A percentile compares a stretch with the other conserved stretches of the same genome.
phyloP scores from a whole-genome alignment of 169 alveolate species.

The Cryptosporidium parvum region DNA sequence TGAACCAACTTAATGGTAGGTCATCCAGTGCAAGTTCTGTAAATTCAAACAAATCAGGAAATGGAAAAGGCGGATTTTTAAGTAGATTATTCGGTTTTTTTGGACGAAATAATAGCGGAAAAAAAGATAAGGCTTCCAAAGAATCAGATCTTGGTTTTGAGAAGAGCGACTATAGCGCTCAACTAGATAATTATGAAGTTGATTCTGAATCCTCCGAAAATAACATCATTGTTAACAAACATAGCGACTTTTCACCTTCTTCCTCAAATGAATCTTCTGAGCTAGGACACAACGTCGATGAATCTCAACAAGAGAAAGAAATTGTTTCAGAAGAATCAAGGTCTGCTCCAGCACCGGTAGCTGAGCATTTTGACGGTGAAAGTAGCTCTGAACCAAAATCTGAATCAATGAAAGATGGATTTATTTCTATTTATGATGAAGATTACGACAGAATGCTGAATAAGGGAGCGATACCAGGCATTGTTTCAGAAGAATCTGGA shows the following conservation, averaged over 20 bases:
- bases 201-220: neutral
- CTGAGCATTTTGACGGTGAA: neutral
- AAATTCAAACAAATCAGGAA: neutral
- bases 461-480: neutral
- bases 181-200: neutral
- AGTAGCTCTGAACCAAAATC: neutral
- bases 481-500: neutral
- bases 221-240: neutral
- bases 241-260: neutral
- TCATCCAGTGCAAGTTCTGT: neutral
- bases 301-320: neutral
- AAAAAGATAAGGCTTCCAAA: neutral
- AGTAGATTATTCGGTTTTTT: neutral
- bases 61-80: neutral
- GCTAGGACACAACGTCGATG: neutral
- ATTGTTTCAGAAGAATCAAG: neutral
- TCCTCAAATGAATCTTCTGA: neutral
- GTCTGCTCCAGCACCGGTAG: constrained; percentile 5
- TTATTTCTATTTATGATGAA: constrained; percentile 13
- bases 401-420: neutral
- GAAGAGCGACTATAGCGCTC: neutral
- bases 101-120: neutral
- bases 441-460: neutral
- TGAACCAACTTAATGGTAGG: too few species aligned
- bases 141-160: neutral